phyloP scores from a whole-genome alignment of 108 stramenopile genomes.

The Chaetoceros tenuissimus region DNA sequence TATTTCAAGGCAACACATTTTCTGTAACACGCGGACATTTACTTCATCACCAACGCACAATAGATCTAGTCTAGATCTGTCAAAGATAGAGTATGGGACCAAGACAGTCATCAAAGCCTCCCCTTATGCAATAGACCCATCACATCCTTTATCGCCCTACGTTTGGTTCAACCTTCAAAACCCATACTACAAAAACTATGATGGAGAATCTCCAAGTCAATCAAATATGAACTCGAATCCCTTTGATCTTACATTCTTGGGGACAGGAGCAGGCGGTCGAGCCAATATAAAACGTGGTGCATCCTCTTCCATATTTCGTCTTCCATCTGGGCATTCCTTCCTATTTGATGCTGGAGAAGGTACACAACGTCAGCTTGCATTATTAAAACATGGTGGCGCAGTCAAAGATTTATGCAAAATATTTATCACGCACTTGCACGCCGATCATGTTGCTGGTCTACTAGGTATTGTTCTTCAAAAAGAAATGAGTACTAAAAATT shows the following conservation, averaged over 20 bases:
- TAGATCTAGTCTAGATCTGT: too few species aligned
- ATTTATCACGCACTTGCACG: constrained; percentile 91
- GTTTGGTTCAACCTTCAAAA: neutral
- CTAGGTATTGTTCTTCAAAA: constrained; percentile 57
- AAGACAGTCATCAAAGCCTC: neutral
- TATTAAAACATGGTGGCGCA: constrained; percentile 10
- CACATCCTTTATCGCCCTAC: neutral
- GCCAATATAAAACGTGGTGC: constrained; percentile 30
- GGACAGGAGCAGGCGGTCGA: constrained; percentile 52
- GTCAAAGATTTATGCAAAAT: constrained; percentile 37
- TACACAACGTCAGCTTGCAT: constrained; percentile 64
- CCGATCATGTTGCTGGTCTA: constrained; percentile 89
- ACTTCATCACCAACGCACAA: too few species aligned
- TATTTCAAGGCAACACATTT: too few species aligned
- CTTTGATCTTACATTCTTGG: constrained; percentile 59
- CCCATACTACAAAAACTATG: neutral
- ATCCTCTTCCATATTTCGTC: constrained; percentile 42
- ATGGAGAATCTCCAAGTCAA: neutral
- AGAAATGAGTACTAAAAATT: neutral
- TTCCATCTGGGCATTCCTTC: constrained; percentile 37
- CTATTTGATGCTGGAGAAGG: constrained; percentile 93
- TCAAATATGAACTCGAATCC: neutral
- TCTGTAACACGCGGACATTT: too few species aligned
- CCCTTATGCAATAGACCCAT: neutral
- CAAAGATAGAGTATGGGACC: neutral